phyloP scores from a whole-genome alignment of 2,329 filamentous ascomycete species.

The Aaosphaeria pasadenensis region DNA sequence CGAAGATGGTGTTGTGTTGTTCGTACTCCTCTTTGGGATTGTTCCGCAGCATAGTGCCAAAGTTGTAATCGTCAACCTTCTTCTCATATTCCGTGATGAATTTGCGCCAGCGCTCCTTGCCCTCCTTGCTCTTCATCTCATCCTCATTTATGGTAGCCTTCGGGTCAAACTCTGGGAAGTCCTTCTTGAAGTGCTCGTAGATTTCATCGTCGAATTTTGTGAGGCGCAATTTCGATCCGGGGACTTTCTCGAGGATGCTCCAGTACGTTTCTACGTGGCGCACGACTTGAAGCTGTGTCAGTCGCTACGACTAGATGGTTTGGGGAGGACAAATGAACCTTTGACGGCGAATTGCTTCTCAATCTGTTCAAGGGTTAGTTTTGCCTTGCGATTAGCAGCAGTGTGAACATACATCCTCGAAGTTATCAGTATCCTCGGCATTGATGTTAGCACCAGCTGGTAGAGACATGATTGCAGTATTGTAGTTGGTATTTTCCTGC shows the following conservation, averaged over 20 bases:
- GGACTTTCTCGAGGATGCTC: constrained; percentile 87
- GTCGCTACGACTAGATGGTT: constrained; percentile 14
- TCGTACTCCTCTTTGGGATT: constrained; percentile 81
- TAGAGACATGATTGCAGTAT: constrained; percentile 26
- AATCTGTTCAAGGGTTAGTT: constrained; percentile 57
- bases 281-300: constrained; percentile 57
- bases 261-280: constrained; percentile 98
- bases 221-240: constrained; percentile 81
- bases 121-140: constrained; percentile 93
- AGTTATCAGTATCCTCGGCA: constrained; percentile 64
- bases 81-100: constrained; percentile 95
- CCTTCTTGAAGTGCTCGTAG: constrained; percentile 77
- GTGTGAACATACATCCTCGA: constrained; percentile 59
- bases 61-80: constrained; percentile 95
- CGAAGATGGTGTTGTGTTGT: constrained; percentile 87
- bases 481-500: neutral
- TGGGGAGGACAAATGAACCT: constrained; percentile 48
- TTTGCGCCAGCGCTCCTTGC: constrained; percentile 91
- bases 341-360: constrained; percentile 99
- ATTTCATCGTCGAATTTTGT: constrained; percentile 97
- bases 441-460: constrained; percentile 30
- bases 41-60: constrained; percentile 86
- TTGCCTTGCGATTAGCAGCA: constrained; percentile 15
- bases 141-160: constrained; percentile 80
- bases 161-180: constrained; percentile 92